Percentiles rank a stretch among this genome's conserved stretches.
Conservation (phyloP, 306 rosid genomes). For the Cucumis sativus region DNA sequence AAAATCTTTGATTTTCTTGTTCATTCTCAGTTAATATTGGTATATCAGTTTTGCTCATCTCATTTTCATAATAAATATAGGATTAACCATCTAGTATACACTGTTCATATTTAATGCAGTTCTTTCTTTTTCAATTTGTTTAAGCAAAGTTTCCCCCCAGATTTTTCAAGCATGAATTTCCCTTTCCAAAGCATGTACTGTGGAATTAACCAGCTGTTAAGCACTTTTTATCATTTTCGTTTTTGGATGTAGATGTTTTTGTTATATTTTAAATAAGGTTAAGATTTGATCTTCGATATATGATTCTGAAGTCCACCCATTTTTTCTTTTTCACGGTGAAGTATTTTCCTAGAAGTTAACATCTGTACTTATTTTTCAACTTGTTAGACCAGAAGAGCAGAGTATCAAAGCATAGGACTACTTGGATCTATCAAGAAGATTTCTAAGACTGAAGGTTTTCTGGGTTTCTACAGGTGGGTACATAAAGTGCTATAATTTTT, state of each 20-base stretch:
- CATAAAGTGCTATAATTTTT: neutral
- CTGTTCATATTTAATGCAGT: neutral
- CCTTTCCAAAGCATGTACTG: neutral
- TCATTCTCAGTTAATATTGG: neutral
- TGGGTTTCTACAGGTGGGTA: slow-evolving; percentile 71
- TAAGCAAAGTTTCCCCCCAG: neutral
- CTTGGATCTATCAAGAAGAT: slow-evolving; percentile 52
- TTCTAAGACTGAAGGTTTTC: slow-evolving; percentile 60
- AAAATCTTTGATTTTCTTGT: neutral
- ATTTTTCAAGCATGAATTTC: neutral
- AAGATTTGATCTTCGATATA: neutral
- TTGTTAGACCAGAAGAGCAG: slow-evolving; percentile 69
- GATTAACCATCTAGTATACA: neutral
- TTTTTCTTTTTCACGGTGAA: neutral
- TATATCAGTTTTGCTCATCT: neutral
- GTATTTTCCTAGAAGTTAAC: neutral
- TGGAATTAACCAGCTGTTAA: neutral
- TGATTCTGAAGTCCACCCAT: neutral
- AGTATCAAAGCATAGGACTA: slow-evolving; percentile 63
- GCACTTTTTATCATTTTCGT: neutral
- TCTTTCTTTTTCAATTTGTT: neutral
- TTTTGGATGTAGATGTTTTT: neutral
- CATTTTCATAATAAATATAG: neutral
- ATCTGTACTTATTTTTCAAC: neutral
- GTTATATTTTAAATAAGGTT: neutral